A percentile compares a stretch with the other conserved stretches of the same genome.
phyloP scores from a whole-genome alignment of 805 yeast species.

The Candida maltosa region DNA sequence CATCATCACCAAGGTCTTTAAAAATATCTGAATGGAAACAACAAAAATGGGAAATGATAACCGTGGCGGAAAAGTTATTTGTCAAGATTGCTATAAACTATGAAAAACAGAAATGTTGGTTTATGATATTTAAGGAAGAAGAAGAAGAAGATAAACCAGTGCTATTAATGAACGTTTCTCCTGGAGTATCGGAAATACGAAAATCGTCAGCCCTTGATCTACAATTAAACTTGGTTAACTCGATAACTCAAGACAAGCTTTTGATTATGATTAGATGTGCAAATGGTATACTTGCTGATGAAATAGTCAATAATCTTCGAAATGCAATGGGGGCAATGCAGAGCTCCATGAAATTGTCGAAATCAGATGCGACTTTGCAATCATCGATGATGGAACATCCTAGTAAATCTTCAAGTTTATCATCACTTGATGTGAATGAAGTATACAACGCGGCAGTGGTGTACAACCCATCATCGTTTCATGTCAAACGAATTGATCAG shows the following conservation, averaged over 20 bases:
- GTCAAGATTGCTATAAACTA: conserved; percentile 38
- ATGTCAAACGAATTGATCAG: background rate
- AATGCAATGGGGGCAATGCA: conserved; percentile 16
- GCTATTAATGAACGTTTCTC: conserved; percentile 28
- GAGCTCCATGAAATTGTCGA: conserved; percentile 11
- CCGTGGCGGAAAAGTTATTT: conserved; percentile 33
- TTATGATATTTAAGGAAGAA: conserved; percentile 39
- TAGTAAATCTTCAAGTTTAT: conserved; percentile 19
- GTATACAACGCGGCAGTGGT: conserved; percentile 10
- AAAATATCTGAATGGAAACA: conserved; percentile 42
- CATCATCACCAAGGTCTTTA: conserved; percentile 29
- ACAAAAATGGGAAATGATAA: conserved; percentile 43
- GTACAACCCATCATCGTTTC: conserved; percentile 4
- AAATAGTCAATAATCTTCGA: conserved; percentile 22
- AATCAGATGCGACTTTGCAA: conserved; percentile 27
- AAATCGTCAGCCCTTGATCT: conserved; percentile 38
- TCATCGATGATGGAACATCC: conserved; percentile 37
- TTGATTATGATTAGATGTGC: conserved; percentile 33
- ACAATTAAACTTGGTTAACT: conserved; percentile 29
- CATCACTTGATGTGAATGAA: conserved; percentile 4
- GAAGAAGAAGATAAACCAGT: conserved; percentile 35
- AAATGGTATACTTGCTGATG: conserved; percentile 21
- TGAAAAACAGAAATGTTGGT: conserved; percentile 31
- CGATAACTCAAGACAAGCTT: conserved; percentile 26
- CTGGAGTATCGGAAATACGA: conserved; percentile 19